Evolutionary conservation across 306 rosid species (phyloP).

Genomic region (Trifolium fragiferum): DNA sequence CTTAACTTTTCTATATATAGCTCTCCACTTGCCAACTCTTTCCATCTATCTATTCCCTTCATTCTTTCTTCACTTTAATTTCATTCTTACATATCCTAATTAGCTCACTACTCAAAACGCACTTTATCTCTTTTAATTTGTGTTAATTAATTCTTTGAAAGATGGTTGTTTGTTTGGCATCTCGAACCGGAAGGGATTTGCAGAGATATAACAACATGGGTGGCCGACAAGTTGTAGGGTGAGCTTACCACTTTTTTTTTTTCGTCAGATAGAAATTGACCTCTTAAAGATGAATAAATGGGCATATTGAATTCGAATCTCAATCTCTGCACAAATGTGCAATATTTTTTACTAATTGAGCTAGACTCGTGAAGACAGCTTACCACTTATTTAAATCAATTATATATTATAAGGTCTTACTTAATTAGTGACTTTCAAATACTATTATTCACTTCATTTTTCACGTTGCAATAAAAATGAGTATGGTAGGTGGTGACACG

Average conservation of each 20-base stretch:
- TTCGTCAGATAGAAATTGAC: too few species aligned
- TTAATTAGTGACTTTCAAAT: background rate
- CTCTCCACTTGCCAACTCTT: background rate
- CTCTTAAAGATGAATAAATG: too few species aligned
- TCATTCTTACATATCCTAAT: too few species aligned
- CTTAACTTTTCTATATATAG: background rate
- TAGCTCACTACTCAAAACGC: background rate
- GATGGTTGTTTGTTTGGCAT: constrained; percentile 71
- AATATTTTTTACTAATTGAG: too few species aligned
- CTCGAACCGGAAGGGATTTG: constrained; percentile 88
- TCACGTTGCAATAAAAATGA: constrained; percentile 22
- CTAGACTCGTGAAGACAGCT: too few species aligned
- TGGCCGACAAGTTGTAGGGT: constrained; percentile 98
- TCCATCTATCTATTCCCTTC: too few species aligned
- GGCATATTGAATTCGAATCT: too few species aligned
- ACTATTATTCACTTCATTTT: background rate
- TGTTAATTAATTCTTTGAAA: background rate
- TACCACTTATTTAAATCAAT: background rate
- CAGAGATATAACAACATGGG: constrained; percentile 89
- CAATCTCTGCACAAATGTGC: too few species aligned
- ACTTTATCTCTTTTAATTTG: background rate
- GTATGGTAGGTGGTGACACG: constrained; percentile 29
- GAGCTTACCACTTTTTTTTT: background rate
- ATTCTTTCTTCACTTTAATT: too few species aligned
- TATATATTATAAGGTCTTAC: background rate